Evolutionary conservation across 371 early-diverging fungal genomes (phyloP).

Genomic region (Gilbertella persicaria): DNA sequence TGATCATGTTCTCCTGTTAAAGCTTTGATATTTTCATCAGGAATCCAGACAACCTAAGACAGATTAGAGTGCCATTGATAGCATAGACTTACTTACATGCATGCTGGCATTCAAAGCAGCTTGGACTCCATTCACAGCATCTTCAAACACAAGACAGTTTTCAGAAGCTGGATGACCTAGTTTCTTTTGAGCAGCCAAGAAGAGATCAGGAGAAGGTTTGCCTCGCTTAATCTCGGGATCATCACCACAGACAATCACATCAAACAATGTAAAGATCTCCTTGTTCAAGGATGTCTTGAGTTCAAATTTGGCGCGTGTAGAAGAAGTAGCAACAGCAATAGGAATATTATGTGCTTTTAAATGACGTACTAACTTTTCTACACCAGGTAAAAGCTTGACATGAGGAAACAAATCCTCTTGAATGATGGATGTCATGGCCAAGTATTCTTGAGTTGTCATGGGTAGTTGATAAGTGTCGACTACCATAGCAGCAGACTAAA

Average conservation of each 20-base stretch:
- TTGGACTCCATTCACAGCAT: slow-evolving; percentile 81
- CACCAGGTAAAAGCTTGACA: slow-evolving; percentile 72
- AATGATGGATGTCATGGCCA: slow-evolving; percentile 38
- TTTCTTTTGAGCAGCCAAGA: slow-evolving; percentile 68
- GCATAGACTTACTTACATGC: slow-evolving; percentile 72
- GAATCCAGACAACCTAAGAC: slow-evolving; percentile 82
- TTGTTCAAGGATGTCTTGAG: slow-evolving; percentile 75
- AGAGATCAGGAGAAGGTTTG: slow-evolving; percentile 93
- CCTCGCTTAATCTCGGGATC: slow-evolving; percentile 75
- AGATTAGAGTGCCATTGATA: no score
- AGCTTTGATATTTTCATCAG: slow-evolving; percentile 64
- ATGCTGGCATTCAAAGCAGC: slow-evolving; percentile 85
- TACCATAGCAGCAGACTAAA: slow-evolving; percentile 71
- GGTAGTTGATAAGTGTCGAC: slow-evolving; percentile 65
- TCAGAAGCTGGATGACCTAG: slow-evolving; percentile 53
- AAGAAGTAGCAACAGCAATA: slow-evolving; percentile 90
- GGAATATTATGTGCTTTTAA: slow-evolving; percentile 76
- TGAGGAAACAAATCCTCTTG: slow-evolving; percentile 63
- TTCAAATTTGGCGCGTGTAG: slow-evolving; percentile 68
- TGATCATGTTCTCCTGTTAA: slow-evolving; percentile 34
- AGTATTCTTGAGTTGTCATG: slow-evolving; percentile 82
- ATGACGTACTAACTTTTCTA: slow-evolving; percentile 75
- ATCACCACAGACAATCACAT: slow-evolving; percentile 83
- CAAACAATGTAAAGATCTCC: slow-evolving; percentile 79
- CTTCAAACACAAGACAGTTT: slow-evolving; percentile 92